Conservation (phyloP, 495 filamentous ascomycete species). For the Baudoinia panamericana region DNA sequence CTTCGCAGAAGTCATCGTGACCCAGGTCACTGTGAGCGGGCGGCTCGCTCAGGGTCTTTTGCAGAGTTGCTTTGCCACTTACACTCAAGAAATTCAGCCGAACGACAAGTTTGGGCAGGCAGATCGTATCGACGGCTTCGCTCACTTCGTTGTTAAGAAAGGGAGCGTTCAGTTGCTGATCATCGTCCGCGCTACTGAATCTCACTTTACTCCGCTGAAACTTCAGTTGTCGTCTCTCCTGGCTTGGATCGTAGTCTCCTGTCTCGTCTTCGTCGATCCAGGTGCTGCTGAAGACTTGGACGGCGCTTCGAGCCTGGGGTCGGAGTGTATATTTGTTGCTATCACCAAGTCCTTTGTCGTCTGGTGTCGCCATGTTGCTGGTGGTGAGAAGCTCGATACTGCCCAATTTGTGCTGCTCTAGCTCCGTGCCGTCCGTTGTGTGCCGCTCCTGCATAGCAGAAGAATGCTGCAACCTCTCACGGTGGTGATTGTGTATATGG, state of each 20-base stretch:
- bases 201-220: neutral
- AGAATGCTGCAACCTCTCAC: too few relatives aligned
- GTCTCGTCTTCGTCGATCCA: conserved; percentile 22
- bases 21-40: neutral
- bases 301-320: conserved; percentile 6
- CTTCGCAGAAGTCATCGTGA: conserved; percentile 2
- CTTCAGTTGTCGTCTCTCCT: conserved; percentile 8
- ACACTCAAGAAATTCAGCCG: conserved; percentile 5
- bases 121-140: neutral
- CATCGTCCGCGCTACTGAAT: neutral
- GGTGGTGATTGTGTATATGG: too few relatives aligned
- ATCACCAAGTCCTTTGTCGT: neutral
- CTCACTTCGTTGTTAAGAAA: conserved; percentile 2
- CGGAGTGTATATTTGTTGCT: conserved; percentile 15
- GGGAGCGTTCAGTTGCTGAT: too few relatives aligned
- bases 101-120: neutral
- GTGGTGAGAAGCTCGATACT: too few relatives aligned
- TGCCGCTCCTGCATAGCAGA: too few relatives aligned
- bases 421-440: too few relatives aligned
- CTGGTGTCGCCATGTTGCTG: too few relatives aligned
- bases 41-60: neutral
- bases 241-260: conserved; percentile 18
- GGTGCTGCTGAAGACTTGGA: conserved; percentile 8
- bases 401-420: too few relatives aligned
- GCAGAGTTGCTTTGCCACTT: neutral